Evolutionary conservation across 2,329 filamentous ascomycete species (phyloP).

Genomic region (Botrytis hyacinthi): DNA sequence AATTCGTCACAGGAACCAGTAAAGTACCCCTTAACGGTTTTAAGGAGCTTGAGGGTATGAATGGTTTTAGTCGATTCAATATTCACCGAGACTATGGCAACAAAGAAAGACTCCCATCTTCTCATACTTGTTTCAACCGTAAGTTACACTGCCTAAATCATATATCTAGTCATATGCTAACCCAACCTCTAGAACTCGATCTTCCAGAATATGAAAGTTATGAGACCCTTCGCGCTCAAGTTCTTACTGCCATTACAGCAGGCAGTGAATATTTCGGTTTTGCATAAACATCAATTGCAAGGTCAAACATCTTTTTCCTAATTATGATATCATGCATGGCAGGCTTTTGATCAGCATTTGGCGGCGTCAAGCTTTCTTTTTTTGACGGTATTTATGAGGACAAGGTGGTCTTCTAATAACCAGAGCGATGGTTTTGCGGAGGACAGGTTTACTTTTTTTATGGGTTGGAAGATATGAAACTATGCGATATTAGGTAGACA

Average conservation of each 20-base stretch:
- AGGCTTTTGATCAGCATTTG: slow-evolving; percentile 39
- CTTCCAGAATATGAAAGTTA: slow-evolving; percentile 98
- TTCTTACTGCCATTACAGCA: slow-evolving; percentile 95
- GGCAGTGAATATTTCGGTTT: slow-evolving; percentile 98
- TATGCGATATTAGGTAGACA: not conserved
- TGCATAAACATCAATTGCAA: slow-evolving; percentile 56
- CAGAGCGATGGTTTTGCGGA: not conserved
- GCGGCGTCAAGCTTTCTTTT: slow-evolving; percentile 31
- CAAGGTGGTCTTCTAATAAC: slow-evolving; percentile 23
- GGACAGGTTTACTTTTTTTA: slow-evolving; percentile 15
- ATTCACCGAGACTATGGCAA: slow-evolving; percentile 97
- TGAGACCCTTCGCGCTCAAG: slow-evolving; percentile 79
- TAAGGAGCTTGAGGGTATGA: slow-evolving; percentile 99
- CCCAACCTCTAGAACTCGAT: slow-evolving; percentile 72
- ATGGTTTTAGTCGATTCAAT: slow-evolving; percentile 96
- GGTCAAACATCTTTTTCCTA: slow-evolving; percentile 28
- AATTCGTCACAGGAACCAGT: slow-evolving; percentile 97
- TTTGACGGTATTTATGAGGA: slow-evolving; percentile 29
- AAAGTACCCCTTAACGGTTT: slow-evolving; percentile 98
- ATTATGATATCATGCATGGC: slow-evolving; percentile 33
- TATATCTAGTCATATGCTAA: slow-evolving; percentile 29
- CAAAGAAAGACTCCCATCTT: slow-evolving; percentile 92
- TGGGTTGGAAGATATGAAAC: slow-evolving; percentile 10
- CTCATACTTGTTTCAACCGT: slow-evolving; percentile 99
- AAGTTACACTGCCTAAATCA: slow-evolving; percentile 48